A percentile compares a stretch with the other conserved stretches of the same genome.
These are phyloP conservation scores for Pythium scleroteichum DNA, from an alignment of 352 stramenopile genomes.

Conservation along the genomic window DNA sequence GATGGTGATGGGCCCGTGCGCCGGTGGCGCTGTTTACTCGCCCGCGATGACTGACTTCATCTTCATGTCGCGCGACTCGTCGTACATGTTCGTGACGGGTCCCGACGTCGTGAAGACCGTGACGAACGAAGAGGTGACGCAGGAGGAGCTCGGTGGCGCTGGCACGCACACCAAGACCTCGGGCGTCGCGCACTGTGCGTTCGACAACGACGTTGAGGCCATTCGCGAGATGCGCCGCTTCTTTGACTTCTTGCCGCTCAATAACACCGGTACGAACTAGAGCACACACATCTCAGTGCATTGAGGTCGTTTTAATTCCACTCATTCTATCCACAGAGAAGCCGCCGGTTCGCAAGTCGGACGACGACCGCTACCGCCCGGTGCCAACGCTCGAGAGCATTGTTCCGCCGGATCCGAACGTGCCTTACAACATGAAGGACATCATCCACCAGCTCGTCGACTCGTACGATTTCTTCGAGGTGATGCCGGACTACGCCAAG, in stretches of 20 bases:
- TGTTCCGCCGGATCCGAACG: constrained; percentile 96
- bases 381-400: constrained; percentile 91
- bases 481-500: constrained; percentile 96
- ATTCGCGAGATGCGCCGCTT: constrained; percentile 94
- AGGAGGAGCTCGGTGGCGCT: constrained; percentile 94
- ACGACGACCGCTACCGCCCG: constrained; percentile 86
- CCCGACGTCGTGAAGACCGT: constrained; percentile 98
- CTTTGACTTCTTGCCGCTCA: constrained; percentile 95
- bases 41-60: constrained; percentile 99
- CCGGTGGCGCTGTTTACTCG: constrained; percentile 93
- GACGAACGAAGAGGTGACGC: constrained; percentile 96
- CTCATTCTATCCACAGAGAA: constrained; percentile 45
- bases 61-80: constrained; percentile 97
- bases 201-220: constrained; percentile 96
- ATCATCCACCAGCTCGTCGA: constrained; percentile 96
- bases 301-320: not conserved
- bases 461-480: constrained; percentile 96
- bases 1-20: constrained; percentile 98
- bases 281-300: not conserved
- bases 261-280: constrained; percentile 66
- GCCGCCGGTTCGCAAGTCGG: constrained; percentile 67
- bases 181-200: constrained; percentile 94
- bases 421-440: constrained; percentile 98
- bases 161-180: constrained; percentile 95
- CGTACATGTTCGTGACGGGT: constrained; percentile 99